A percentile compares a stretch with the other conserved stretches of the same genome.
phyloP scores from a whole-genome alignment of 192 early-diverging fungal genomes.

The Coemansia interrupta region DNA sequence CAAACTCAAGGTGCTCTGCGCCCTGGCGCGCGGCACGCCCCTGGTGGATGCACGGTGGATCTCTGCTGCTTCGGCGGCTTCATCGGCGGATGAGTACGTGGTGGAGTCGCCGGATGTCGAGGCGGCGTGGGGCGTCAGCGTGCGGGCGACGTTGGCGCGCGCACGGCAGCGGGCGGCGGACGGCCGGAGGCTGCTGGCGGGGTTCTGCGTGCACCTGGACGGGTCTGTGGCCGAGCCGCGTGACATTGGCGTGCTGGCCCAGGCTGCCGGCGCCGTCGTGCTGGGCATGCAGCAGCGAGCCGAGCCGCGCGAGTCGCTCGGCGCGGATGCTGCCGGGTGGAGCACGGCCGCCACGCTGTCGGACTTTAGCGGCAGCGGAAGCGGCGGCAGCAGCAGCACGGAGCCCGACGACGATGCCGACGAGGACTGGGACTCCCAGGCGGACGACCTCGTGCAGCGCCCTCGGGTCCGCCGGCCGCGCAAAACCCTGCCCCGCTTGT shows the following conservation, averaged over 20 bases:
- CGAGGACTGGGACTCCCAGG: constrained; percentile 33
- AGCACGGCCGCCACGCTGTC: neutral
- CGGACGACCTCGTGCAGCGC: neutral
- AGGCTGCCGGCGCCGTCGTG: constrained; percentile 31
- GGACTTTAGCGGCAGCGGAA: neutral
- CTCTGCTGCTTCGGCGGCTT: neutral
- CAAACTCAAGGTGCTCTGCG: constrained; percentile 46
- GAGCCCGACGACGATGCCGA: constrained; percentile 45
- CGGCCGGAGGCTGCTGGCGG: constrained; percentile 1
- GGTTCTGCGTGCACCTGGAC: constrained; percentile 22
- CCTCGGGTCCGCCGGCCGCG: too few species aligned
- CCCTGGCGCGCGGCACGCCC: constrained; percentile 36
- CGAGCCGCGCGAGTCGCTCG: neutral
- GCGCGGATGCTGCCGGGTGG: neutral
- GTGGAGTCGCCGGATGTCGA: constrained; percentile 26
- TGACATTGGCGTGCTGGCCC: constrained; percentile 14
- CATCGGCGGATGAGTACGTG: constrained; percentile 6
- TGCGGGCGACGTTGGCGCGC: constrained; percentile 13
- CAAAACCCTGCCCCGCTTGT: neutral
- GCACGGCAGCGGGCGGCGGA: constrained; percentile 2
- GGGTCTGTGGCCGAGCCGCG: neutral
- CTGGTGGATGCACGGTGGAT: constrained; percentile 19
- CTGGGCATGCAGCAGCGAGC: constrained; percentile 19
- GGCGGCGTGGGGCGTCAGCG: constrained; percentile 26
- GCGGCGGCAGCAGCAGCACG: constrained; percentile 13